Conservation (phyloP, 257 asterid species). For the Oldenlandia corymbosa region DNA sequence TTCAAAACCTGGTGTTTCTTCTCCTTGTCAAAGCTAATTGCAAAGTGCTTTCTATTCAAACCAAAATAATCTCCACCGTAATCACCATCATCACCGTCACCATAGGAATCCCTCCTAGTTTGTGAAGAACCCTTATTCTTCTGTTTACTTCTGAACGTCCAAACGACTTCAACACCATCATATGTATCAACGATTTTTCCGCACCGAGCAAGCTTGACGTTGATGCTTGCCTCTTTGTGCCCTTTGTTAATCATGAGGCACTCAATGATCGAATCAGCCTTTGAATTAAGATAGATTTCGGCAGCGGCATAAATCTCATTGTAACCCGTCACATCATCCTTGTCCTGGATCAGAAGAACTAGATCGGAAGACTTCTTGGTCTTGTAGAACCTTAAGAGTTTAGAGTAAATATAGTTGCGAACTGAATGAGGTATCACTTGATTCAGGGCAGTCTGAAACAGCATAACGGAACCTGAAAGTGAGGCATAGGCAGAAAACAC, state of each 20-base stretch:
- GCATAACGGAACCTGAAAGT: too few species aligned
- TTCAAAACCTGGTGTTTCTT: constrained; percentile 38
- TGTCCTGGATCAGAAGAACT: constrained; percentile 44
- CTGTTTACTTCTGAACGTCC: constrained; percentile 44
- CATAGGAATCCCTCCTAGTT: too few species aligned
- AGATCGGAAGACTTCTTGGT: constrained; percentile 14
- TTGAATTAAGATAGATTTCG: constrained; percentile 50
- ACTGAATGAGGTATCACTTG: too few species aligned
- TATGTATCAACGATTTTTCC: constrained; percentile 39
- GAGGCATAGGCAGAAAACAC: too few species aligned
- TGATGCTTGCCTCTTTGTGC: constrained; percentile 30
- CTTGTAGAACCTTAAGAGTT: too few species aligned
- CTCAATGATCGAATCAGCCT: constrained; percentile 31
- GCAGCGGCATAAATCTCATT: constrained; percentile 54
- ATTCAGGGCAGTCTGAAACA: too few species aligned
- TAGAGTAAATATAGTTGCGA: too few species aligned
- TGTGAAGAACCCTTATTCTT: constrained; percentile 11
- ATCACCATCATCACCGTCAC: constrained; percentile 24
- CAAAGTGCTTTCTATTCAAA: constrained; percentile 44
- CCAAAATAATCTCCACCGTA: constrained; percentile 8
- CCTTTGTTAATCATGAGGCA: constrained; percentile 51
- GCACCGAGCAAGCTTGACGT: constrained; percentile 38
- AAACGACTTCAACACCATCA: constrained; percentile 36
- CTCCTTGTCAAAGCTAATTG: constrained; percentile 37
- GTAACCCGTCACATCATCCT: constrained; percentile 50